Evolutionary conservation across 768 basidiomycete genomes (phyloP).

Genomic region (Artomyces pyxidatus): DNA sequence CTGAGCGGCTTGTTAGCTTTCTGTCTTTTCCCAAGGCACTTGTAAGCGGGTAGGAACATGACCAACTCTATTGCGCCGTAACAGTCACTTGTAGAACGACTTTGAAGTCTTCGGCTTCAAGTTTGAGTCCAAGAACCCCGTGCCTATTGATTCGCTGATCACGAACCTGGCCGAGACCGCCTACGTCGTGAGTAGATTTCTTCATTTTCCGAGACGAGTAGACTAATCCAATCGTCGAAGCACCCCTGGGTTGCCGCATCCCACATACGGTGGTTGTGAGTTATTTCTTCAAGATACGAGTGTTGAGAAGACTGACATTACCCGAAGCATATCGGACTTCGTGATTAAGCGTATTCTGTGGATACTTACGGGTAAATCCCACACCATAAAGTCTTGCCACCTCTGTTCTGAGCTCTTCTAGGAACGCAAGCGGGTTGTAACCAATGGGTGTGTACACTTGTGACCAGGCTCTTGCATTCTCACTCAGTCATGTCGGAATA

Average conservation of each 20-base stretch:
- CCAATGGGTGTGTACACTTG: conserved; percentile 38
- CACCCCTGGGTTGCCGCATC: conserved; percentile 52
- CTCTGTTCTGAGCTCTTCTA: conserved; percentile 26
- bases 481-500: conserved; percentile 12
- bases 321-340: conserved; percentile 39
- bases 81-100: conserved; percentile 34
- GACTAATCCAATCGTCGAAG: no score
- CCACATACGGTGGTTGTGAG: conserved; percentile 53
- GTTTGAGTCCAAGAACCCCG: conserved; percentile 31
- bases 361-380: conserved; percentile 49
- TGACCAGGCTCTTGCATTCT: background rate
- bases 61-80: no score
- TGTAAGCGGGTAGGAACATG: no score
- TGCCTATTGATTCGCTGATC: conserved; percentile 42
- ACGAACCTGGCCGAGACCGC: conserved; percentile 51
- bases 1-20: conserved; percentile 27
- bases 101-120: conserved; percentile 45
- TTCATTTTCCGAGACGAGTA: no score
- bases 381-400: no score
- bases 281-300: background rate
- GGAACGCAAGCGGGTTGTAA: conserved; percentile 51
- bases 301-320: background rate
- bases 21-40: conserved; percentile 52
- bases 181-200: conserved; percentile 37
- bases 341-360: conserved; percentile 53